These are phyloP conservation scores for Arabidopsis arenosa DNA, from an alignment of 345 rosid genomes.

Conservation along the genomic window DNA sequence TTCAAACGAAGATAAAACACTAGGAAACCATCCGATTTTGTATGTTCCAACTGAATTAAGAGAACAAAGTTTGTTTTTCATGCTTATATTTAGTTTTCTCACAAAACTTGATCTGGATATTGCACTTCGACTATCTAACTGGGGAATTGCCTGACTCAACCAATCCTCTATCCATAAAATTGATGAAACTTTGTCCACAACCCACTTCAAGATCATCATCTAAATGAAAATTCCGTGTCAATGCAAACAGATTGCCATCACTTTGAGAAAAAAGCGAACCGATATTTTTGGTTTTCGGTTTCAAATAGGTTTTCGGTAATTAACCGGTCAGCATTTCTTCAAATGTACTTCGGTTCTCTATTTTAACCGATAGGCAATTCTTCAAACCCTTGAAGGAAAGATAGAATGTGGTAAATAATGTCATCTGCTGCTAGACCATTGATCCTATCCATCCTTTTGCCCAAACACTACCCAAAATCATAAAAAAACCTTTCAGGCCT, in stretches of 20 bases:
- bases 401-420: not conserved
- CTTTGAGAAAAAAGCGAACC: not conserved
- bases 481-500: too few species aligned
- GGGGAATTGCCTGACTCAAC: not conserved
- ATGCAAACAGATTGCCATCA: conserved; percentile 17
- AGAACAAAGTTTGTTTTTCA: not conserved
- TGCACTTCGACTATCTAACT: not conserved
- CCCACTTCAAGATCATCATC: not conserved
- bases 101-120: not conserved
- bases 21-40: not conserved
- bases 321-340: too few species aligned
- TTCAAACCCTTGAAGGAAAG: not conserved
- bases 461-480: too few species aligned
- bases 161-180: conserved; percentile 5
- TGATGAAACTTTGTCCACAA: conserved; percentile 2
- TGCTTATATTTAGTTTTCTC: not conserved
- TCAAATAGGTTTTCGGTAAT: too few species aligned
- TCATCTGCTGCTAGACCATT: conserved; percentile 1
- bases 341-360: too few species aligned
- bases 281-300: too few species aligned
- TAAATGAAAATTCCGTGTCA: not conserved
- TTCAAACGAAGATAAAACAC: not conserved
- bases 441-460: not conserved
- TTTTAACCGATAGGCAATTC: too few species aligned
- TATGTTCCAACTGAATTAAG: not conserved